A percentile compares a stretch with the other conserved stretches of the same genome.
phyloP scores from a whole-genome alignment of 495 filamentous ascomycete species.

The Xylaria curta region DNA sequence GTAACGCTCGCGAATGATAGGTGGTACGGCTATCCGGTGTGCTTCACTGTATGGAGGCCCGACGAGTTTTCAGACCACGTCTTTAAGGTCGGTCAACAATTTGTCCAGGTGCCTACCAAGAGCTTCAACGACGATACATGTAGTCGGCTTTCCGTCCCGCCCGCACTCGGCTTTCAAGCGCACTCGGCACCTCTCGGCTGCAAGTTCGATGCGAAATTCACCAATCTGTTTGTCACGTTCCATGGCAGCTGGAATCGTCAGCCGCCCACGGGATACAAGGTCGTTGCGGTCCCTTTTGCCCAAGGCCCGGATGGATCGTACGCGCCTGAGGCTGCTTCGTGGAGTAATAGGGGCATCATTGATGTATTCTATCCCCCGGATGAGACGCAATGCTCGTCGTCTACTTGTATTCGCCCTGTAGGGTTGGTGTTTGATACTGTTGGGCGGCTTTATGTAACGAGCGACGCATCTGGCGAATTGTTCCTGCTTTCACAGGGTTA shows the following conservation, averaged over 20 bases:
- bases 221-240: conserved; percentile 47
- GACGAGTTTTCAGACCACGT: conserved; percentile 34
- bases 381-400: conserved; percentile 41
- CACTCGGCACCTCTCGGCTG: conserved; percentile 69
- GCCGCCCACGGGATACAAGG: conserved; percentile 61
- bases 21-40: conserved; percentile 75
- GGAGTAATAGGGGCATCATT: conserved; percentile 49
- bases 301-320: conserved; percentile 39
- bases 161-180: conserved; percentile 62
- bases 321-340: conserved; percentile 45
- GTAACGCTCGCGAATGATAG: conserved; percentile 53
- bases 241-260: conserved; percentile 62
- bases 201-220: conserved; percentile 50
- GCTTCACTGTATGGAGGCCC: conserved; percentile 68
- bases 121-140: conserved; percentile 56
- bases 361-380: conserved; percentile 61
- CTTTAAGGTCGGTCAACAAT: conserved; percentile 47
- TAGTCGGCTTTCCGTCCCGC: conserved; percentile 44
- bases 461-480: conserved; percentile 64
- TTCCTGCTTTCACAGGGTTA: conserved; percentile 52
- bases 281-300: conserved; percentile 54
- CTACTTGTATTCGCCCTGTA: conserved; percentile 61
- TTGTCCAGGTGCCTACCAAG: conserved; percentile 36
- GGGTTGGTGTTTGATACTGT: conserved; percentile 57
- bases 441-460: conserved; percentile 61